A percentile compares a stretch with the other conserved stretches of the same genome.
Conservation (phyloP, 2,329 filamentous ascomycete genomes). For the Arthrobotrys entomopaga region DNA sequence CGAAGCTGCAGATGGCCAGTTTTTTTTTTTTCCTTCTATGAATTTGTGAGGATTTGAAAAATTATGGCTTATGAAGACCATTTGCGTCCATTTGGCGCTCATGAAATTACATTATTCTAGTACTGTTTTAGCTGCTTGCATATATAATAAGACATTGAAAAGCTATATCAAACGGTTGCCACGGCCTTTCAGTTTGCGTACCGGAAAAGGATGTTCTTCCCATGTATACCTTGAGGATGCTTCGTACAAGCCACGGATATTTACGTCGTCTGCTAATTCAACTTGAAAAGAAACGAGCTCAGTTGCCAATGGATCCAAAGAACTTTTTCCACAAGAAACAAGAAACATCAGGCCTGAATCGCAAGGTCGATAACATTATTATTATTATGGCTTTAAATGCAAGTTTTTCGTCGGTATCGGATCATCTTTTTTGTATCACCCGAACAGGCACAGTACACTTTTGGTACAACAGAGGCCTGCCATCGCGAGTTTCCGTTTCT, state of each 20-base stretch:
- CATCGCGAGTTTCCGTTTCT: neutral
- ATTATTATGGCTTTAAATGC: no score
- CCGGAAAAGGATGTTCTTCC: conserved; percentile 9
- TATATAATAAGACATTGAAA: no score
- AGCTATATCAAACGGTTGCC: neutral
- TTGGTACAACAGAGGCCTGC: neutral
- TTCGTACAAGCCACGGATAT: conserved; percentile 13
- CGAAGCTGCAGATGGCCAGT: neutral
- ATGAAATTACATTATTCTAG: no score
- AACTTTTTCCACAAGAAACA: no score
- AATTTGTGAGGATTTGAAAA: neutral
- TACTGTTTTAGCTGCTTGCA: no score
- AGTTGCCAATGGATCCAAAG: conserved; percentile 6
- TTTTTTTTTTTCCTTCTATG: no score
- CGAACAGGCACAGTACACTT: conserved; percentile 17
- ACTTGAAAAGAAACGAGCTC: neutral
- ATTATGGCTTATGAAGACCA: neutral
- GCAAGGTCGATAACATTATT: no score
- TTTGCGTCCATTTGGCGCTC: no score
- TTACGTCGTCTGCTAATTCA: conserved; percentile 8
- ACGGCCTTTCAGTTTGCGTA: neutral
- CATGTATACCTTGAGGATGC: conserved; percentile 1
- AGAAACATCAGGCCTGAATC: no score
- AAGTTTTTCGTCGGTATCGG: neutral
- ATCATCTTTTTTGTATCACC: conserved; percentile 16